These are phyloP conservation scores for Helianthus tuberosus DNA, from an alignment of 129 eudicot species.

Conservation along the genomic window DNA sequence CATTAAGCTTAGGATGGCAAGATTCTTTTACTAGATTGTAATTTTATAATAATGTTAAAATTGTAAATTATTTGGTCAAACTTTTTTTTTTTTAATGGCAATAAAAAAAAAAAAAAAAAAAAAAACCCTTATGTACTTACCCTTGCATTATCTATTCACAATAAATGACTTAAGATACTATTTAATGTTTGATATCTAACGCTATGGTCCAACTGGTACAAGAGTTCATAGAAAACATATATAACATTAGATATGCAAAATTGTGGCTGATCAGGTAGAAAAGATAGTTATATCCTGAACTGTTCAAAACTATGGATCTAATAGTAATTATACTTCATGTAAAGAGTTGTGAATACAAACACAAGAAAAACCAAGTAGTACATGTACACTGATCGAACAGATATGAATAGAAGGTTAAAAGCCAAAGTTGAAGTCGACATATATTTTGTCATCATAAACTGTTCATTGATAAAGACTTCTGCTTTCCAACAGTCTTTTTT, in stretches of 20 bases:
- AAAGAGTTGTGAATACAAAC: slow-evolving; percentile 19
- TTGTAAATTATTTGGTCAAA: no score
- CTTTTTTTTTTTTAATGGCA: no score
- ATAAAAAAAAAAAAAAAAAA: no score
- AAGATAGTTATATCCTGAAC: slow-evolving; percentile 9
- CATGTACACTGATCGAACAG: slow-evolving; percentile 4
- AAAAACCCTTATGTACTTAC: no score
- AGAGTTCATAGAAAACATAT: background rate
- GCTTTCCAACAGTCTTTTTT: slow-evolving; percentile 32
- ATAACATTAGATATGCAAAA: background rate
- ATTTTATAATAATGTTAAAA: no score
- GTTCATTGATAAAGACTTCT: slow-evolving; percentile 34
- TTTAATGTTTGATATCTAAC: background rate
- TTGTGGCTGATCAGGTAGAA: background rate
- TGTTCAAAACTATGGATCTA: slow-evolving; percentile 1
- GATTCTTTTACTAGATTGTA: no score
- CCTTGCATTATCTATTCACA: no score
- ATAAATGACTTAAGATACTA: background rate
- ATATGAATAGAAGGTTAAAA: slow-evolving; percentile 10
- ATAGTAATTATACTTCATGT: background rate
- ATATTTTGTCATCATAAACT: slow-evolving; percentile 39
- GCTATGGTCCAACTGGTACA: background rate
- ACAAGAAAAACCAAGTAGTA: slow-evolving; percentile 16
- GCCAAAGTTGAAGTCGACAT: slow-evolving; percentile 24
- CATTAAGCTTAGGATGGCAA: no score